Evolutionary conservation across 352 stramenopile species (phyloP).

Genomic region (Globisporangium iwayamae): DNA sequence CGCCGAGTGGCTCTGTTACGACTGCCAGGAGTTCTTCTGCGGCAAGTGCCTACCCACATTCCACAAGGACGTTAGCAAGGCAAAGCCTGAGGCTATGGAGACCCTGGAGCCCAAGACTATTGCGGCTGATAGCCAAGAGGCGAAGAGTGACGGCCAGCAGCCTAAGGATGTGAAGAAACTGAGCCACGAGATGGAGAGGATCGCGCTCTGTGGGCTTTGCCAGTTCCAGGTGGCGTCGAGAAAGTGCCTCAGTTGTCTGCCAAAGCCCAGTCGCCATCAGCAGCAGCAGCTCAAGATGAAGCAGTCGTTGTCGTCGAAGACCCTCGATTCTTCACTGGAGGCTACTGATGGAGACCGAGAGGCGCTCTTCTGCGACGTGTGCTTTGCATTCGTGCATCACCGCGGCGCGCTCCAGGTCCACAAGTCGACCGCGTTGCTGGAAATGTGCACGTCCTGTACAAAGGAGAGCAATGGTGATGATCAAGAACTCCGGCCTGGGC

Average conservation of each 20-base stretch:
- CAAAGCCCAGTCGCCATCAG: slow-evolving; percentile 4
- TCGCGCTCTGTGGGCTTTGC: slow-evolving; percentile 51
- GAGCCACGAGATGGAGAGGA: slow-evolving; percentile 36
- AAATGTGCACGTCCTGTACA: slow-evolving; percentile 40
- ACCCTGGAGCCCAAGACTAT: too few relatives aligned
- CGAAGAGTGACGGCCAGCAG: neutral
- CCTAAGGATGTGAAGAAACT: neutral
- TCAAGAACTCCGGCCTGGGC: neutral
- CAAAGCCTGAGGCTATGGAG: neutral
- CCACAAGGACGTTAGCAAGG: slow-evolving; percentile 25
- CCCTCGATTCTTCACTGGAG: too few relatives aligned
- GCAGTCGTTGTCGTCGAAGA: neutral
- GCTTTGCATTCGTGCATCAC: slow-evolving; percentile 52
- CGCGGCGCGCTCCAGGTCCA: slow-evolving; percentile 43
- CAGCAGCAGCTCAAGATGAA: slow-evolving; percentile 12
- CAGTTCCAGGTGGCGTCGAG: slow-evolving; percentile 62
- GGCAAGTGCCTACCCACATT: slow-evolving; percentile 30
- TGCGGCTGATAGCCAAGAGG: neutral
- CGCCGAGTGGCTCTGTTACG: slow-evolving; percentile 56
- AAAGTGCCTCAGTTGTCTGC: slow-evolving; percentile 37
- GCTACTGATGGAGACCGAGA: slow-evolving; percentile 11
- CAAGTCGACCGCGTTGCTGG: slow-evolving; percentile 32
- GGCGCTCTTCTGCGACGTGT: slow-evolving; percentile 59
- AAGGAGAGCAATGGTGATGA: neutral
- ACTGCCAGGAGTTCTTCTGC: slow-evolving; percentile 64